These are phyloP conservation scores for Populus davidiana DNA, from an alignment of 345 rosid species.

Conservation along the genomic window DNA sequence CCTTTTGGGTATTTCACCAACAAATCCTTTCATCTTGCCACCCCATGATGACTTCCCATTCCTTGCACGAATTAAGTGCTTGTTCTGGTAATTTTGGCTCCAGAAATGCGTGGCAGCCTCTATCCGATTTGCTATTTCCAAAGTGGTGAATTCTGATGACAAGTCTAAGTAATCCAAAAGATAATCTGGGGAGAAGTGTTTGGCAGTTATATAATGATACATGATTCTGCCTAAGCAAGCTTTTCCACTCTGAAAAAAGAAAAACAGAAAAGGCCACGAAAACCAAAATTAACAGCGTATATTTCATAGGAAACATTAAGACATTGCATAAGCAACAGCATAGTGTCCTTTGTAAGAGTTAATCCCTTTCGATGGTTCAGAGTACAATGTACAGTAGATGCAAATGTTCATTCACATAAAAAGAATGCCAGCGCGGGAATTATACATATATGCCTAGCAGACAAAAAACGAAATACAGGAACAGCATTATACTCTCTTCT, in stretches of 20 bases:
- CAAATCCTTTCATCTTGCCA: slow-evolving; percentile 13
- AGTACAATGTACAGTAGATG: neutral
- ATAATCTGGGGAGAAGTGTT: slow-evolving; percentile 32
- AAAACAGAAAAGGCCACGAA: neutral
- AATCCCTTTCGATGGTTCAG: neutral
- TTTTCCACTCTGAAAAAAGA: slow-evolving; percentile 35
- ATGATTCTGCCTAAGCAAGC: slow-evolving; percentile 36
- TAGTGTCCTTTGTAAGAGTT: neutral
- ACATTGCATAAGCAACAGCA: neutral
- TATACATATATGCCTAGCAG: neutral
- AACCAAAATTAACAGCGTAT: neutral
- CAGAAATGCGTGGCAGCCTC: slow-evolving; percentile 27
- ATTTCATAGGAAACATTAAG: neutral
- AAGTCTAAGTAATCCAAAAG: slow-evolving; percentile 34
- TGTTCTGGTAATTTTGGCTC: slow-evolving; percentile 15
- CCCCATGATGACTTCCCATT: slow-evolving; percentile 14
- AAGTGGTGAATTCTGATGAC: slow-evolving; percentile 16
- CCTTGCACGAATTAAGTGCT: neutral
- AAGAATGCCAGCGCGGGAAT: neutral
- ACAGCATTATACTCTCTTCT: neutral
- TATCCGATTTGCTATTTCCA: slow-evolving; percentile 23
- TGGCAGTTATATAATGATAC: slow-evolving; percentile 29
- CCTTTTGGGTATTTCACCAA: slow-evolving; percentile 10
- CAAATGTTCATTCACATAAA: neutral
- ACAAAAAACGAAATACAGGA: neutral